Evolutionary conservation across 2,329 filamentous ascomycete species (phyloP), one percentile per base, ranked within the genome.

Genomic region (Corynespora cassiicola): DNA sequence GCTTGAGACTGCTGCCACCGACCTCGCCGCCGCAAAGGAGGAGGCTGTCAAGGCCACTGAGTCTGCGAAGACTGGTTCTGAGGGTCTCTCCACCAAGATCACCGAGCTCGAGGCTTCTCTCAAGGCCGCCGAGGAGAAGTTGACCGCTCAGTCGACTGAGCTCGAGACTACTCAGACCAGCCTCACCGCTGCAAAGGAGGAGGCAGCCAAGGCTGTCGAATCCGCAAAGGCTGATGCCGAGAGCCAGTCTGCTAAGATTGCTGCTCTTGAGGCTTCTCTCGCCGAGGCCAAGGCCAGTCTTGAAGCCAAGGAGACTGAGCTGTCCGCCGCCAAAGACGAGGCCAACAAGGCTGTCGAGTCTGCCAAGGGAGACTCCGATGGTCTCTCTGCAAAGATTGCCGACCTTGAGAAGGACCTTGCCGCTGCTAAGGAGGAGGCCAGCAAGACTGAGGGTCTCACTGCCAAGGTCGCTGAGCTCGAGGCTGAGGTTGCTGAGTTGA

Each of bases 41-140:
- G 32, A 41, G 25, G 38, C 41, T 2, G 6, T 31, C 6, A 36
- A 36, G 30, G 33, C 31, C 18, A 28, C 33, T 22, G 41, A 64
- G 15, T 26, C 52, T 15, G 48, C 52, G 9, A 61, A 56, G 32
- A 55, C 54, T 14, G 58, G 65, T 31, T 42, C 51, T 16, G 54
- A 63, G n/a, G 56, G 43, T 20, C 45, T 58, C 6, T 39, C 42
- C 8, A 42, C 50, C 9, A 62, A 59, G 53, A 52, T 64, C 27
- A 38, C 54, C 4, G 54, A 58, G 25, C 44, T 64, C 3, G 57
- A 65, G 23, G 41, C 38, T 21, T 56, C 61, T 4, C 36, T 63
- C 31, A 58, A 61, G 47, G 47, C 56, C 31, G 51, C 54, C 18
- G 50, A 63, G 31, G 57, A 50, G 25, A 39, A 43, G 18, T 44